Base-by-base conservation (phyloP, 1,139 yeast species). In the Pichia sorboxylosa region DNA sequence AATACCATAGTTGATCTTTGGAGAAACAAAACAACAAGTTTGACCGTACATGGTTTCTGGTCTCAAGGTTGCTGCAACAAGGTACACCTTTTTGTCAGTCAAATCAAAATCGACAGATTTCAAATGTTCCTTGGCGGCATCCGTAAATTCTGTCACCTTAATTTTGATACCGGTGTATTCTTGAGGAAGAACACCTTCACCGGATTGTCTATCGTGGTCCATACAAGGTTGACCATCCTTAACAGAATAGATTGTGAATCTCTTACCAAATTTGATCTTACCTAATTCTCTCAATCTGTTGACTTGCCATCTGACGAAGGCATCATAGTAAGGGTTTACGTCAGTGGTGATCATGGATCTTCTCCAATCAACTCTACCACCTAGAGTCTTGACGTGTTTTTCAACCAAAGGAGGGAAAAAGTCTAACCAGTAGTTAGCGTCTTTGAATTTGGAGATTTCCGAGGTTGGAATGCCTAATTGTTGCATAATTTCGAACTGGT, bases 41-140 rank as follows among this genome's bases (percentile, higher is more conserved):
- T 92, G 98, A 44, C 97, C 98, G 52, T 87, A 87, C 96, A 92
- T 84, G 47, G 99, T 90, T 64, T 90, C 99, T 24, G 99, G 96
- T 64, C 99, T 80, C 50, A 92, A 73, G 47, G 98, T 90, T 24
- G 98, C 98, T 40, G 99, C 98, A 34, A 92, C 85, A 42, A 90
- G 66, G 61, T 58, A 85, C 26, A 85, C 67, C 46, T 75, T 78
- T 61, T 82, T 83, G 38, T 59, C 66, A 17, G 57, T 47, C 16
- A 54, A 36, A 36, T 65, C 66, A 38, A 75, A 65, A 23, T 57
- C 57, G 28, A 68, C 59, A 32, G 64, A 62, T 30, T 63, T 63
- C 28, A 87, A 62, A 15, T 55, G 48, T 32, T 63, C 59, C 34
- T 59, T 50, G 17, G 92, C 79, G 29, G 58, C 64, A 29, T 73